Evolutionary conservation across 176 grass and related monocot species (phyloP).

Genomic region (Triticum monococcum): DNA sequence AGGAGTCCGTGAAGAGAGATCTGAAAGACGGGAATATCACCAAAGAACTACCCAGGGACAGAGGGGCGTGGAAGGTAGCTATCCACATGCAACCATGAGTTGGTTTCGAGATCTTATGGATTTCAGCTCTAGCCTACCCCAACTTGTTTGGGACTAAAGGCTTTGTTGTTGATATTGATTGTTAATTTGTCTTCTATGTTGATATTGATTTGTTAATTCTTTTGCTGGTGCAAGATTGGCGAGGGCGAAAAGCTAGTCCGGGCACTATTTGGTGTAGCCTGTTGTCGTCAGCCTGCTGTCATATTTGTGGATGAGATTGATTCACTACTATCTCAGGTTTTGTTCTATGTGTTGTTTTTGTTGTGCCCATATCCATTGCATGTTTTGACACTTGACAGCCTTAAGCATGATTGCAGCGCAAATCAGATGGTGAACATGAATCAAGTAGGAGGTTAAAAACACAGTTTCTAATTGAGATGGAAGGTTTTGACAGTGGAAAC

Average conservation of each 20-base stretch:
- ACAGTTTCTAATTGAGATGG: conserved; percentile 99
- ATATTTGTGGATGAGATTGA: conserved; percentile 99
- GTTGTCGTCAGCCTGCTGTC: conserved; percentile 92
- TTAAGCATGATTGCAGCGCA: conserved; percentile 69
- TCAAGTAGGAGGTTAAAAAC: conserved; percentile 98
- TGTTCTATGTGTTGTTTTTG: conserved; percentile 16
- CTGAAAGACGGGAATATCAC: no score
- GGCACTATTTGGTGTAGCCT: conserved; percentile 94
- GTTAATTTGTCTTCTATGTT: conserved; percentile 19
- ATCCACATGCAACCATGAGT: no score
- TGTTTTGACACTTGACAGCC: conserved; percentile 25
- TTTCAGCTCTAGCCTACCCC: no score
- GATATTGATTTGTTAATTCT: neutral
- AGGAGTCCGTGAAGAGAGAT: no score
- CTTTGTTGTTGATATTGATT: neutral
- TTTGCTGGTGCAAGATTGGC: conserved; percentile 76
- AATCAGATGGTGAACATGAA: conserved; percentile 97
- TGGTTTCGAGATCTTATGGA: no score
- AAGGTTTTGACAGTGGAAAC: conserved; percentile 88
- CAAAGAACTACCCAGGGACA: no score
- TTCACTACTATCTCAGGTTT: conserved; percentile 89
- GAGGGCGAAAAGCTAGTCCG: conserved; percentile 96
- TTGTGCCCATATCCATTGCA: conserved; percentile 27
- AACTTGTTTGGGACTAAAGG: no score
- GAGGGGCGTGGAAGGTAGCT: no score